phyloP scores from a whole-genome alignment of 2,329 filamentous ascomycete species.

The Alternaria tenuissima region DNA sequence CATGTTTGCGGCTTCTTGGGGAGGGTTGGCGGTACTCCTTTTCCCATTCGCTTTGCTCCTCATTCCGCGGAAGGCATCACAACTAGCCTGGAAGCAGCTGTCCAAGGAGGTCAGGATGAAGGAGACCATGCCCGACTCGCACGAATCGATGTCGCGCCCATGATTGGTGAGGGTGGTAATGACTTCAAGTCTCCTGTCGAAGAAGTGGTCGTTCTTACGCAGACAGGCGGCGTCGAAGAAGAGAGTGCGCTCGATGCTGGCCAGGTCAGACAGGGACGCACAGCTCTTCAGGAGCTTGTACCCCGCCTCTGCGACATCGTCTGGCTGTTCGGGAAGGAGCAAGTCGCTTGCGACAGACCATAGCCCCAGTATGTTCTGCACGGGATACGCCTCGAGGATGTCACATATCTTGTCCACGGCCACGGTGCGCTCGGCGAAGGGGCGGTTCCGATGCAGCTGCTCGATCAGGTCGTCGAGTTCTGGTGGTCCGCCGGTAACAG shows the following conservation, averaged over 20 bases:
- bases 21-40: slow-evolving; percentile 28
- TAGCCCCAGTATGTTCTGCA: slow-evolving; percentile 48
- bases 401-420: slow-evolving; percentile 46
- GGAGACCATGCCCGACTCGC: slow-evolving; percentile 46
- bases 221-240: slow-evolving; percentile 49
- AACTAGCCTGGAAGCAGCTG: slow-evolving; percentile 43
- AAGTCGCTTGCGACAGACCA: slow-evolving; percentile 51
- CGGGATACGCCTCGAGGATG: slow-evolving; percentile 47
- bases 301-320: slow-evolving; percentile 44
- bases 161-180: slow-evolving; percentile 48
- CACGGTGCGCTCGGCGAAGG: slow-evolving; percentile 39
- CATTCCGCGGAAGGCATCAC: slow-evolving; percentile 33
- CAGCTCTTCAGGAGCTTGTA: slow-evolving; percentile 48
- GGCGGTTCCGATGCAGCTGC: slow-evolving; percentile 38
- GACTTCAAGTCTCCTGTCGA: slow-evolving; percentile 47
- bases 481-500: slow-evolving; percentile 47
- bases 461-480: slow-evolving; percentile 44
- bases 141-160: slow-evolving; percentile 50
- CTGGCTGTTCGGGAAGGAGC: slow-evolving; percentile 44
- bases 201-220: slow-evolving; percentile 38
- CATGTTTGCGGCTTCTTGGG: slow-evolving; percentile 52
- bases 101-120: slow-evolving; percentile 46
- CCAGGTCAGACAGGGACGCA: slow-evolving; percentile 44
- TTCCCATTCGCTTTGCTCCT: slow-evolving; percentile 38
- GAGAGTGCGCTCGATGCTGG: slow-evolving; percentile 47